A percentile compares a stretch with the other conserved stretches of the same genome.
phyloP scores from a whole-genome alignment of 371 early-diverging fungal genomes.

The Apophysomyces sp. region DNA sequence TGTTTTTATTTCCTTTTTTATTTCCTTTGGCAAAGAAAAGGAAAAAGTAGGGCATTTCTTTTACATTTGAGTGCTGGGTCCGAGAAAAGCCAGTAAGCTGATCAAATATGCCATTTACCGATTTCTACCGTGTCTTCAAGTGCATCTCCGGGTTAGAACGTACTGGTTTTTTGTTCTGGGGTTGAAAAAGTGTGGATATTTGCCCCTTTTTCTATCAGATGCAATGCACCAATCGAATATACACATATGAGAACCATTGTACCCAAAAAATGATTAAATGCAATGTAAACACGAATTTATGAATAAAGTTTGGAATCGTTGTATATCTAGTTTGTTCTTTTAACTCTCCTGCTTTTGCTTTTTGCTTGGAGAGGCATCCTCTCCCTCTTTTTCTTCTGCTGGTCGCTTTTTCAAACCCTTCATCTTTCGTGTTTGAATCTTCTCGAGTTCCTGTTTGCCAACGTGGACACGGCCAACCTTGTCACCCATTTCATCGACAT shows the following conservation, averaged over 20 bases:
- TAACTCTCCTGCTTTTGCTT: slow-evolving; percentile 48
- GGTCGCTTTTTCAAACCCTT: slow-evolving; percentile 87
- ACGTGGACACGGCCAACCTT: slow-evolving; percentile 91
- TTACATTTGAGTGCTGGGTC: too few species aligned
- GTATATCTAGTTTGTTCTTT: background rate
- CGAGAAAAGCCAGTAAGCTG: too few species aligned
- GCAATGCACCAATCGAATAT: too few species aligned
- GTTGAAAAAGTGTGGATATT: too few species aligned
- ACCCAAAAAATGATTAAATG: background rate
- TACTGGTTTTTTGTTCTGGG: too few species aligned
- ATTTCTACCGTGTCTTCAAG: too few species aligned
- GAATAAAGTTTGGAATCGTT: background rate
- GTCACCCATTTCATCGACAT: slow-evolving; percentile 86
- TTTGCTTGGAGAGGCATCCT: slow-evolving; percentile 37
- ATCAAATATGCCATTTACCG: too few species aligned
- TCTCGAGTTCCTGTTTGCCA: slow-evolving; percentile 85
- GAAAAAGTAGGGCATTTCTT: too few species aligned
- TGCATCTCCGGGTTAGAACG: too few species aligned
- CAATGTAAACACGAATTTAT: background rate
- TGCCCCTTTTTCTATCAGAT: too few species aligned
- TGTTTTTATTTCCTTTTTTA: too few species aligned
- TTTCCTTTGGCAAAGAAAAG: too few species aligned
- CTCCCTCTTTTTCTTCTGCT: slow-evolving; percentile 49
- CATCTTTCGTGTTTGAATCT: slow-evolving; percentile 97
- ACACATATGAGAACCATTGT: background rate